phyloP scores from a whole-genome alignment of 1,284 basidiomycete species.

The Veloboletus limbatus region DNA sequence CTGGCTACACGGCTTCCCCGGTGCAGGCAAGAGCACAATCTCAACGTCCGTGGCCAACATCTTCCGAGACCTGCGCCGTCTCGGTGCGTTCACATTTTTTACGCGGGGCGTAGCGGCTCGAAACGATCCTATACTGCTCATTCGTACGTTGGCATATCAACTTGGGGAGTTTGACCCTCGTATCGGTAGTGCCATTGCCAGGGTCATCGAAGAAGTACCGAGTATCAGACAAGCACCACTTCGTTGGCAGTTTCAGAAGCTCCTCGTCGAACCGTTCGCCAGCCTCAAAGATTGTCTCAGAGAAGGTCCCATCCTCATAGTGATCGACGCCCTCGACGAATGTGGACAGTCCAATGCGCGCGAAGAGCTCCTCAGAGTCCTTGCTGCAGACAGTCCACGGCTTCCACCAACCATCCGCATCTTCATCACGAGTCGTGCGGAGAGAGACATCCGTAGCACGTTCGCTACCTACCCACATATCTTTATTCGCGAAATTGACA shows the following conservation, averaged over 20 bases:
- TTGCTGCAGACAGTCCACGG: slow-evolving; percentile 20
- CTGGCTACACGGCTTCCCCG: slow-evolving; percentile 34
- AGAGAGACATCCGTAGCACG: slow-evolving; percentile 25
- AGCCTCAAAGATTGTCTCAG: slow-evolving; percentile 13
- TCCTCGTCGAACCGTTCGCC: slow-evolving; percentile 29
- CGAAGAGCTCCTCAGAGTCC: slow-evolving; percentile 27
- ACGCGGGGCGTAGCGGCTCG: slow-evolving; percentile 25
- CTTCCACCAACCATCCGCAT: slow-evolving; percentile 31
- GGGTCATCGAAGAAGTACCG: slow-evolving; percentile 25
- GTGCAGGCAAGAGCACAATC: slow-evolving; percentile 34
- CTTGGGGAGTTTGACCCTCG: slow-evolving; percentile 33
- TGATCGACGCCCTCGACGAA: slow-evolving; percentile 37
- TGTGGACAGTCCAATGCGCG: slow-evolving; percentile 24
- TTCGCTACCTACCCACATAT: slow-evolving; percentile 18
- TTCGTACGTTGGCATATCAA: slow-evolving; percentile 33
- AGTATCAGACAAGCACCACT: slow-evolving; percentile 32
- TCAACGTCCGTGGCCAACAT: slow-evolving; percentile 31
- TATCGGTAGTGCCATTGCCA: slow-evolving; percentile 27
- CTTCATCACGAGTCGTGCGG: slow-evolving; percentile 33
- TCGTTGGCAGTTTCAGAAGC: slow-evolving; percentile 32
- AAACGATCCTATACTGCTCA: slow-evolving; percentile 25
- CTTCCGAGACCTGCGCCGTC: slow-evolving; percentile 26
- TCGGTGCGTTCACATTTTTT: slow-evolving; percentile 35
- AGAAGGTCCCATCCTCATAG: slow-evolving; percentile 31
- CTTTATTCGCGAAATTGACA: slow-evolving; percentile 22